These are phyloP conservation scores for Candida railenensis DNA, from an alignment of 805 yeast genomes.

Conservation along the genomic window DNA sequence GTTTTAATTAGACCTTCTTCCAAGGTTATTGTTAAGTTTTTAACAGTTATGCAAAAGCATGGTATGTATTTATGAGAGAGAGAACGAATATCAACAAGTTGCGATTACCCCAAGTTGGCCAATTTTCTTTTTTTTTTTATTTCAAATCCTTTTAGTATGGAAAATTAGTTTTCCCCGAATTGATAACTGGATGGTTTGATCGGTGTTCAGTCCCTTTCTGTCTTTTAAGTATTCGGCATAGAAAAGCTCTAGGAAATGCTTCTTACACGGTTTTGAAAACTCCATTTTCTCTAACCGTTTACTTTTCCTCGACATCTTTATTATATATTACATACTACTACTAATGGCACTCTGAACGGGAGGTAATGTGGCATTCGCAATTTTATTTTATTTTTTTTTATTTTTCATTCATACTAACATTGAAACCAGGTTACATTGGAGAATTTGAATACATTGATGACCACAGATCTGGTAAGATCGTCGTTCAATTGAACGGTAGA, in stretches of 20 bases:
- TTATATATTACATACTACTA: no score
- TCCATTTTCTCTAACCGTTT: constrained; percentile 49
- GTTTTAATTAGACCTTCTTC: constrained; percentile 37
- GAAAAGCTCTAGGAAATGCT: constrained; percentile 51
- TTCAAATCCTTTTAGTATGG: neutral
- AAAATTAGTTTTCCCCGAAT: constrained; percentile 55
- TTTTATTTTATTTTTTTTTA: neutral
- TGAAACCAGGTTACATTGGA: constrained; percentile 26
- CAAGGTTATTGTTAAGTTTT: constrained; percentile 31
- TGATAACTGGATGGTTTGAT: constrained; percentile 98
- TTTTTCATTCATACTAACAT: constrained; percentile 1
- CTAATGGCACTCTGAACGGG: no score
- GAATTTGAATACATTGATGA: constrained; percentile 37
- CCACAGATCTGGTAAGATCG: constrained; percentile 38
- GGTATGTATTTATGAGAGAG: constrained; percentile 25
- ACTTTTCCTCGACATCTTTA: constrained; percentile 61
- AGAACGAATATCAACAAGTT: neutral
- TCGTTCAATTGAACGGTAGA: constrained; percentile 35
- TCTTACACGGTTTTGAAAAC: constrained; percentile 60
- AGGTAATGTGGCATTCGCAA: no score
- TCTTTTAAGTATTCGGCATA: constrained; percentile 98
- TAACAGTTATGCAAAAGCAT: constrained; percentile 31
- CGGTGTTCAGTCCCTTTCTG: constrained; percentile 88
- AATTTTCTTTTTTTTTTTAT: neutral
- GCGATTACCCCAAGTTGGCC: no score